Percentiles rank a stretch among this genome's conserved stretches.
Evolutionary conservation across 208 protist genomes (phyloP).

Genomic region (Polymyxa betae): DNA sequence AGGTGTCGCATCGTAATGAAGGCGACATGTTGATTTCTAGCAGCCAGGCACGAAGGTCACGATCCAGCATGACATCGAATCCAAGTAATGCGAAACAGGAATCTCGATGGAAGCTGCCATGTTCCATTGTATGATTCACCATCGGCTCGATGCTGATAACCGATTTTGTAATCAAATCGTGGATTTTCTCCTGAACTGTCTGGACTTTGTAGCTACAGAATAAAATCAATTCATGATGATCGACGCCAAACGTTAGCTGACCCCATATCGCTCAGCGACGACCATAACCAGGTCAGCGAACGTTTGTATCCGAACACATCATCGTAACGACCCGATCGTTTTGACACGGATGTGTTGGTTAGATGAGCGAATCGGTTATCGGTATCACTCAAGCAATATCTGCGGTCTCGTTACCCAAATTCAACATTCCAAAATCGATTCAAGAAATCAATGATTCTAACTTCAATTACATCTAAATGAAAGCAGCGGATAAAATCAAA

Average conservation of each 20-base stretch:
- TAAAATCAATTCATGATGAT: neutral
- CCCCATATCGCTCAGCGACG: neutral
- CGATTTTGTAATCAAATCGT: constrained; percentile 58
- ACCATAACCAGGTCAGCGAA: constrained; percentile 45
- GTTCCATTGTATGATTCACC: constrained; percentile 11
- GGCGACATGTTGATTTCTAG: constrained; percentile 65
- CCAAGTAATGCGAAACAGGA: constrained; percentile 51
- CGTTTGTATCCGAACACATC: constrained; percentile 61
- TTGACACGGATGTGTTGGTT: constrained; percentile 96
- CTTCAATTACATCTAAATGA: no score
- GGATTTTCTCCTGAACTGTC: neutral
- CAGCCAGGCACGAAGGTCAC: constrained; percentile 58
- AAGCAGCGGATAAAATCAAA: constrained; percentile 13
- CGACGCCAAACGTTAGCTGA: constrained; percentile 45
- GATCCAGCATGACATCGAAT: constrained; percentile 66
- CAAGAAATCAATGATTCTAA: neutral
- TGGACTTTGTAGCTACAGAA: constrained; percentile 13
- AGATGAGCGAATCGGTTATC: constrained; percentile 88
- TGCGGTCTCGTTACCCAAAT: no score
- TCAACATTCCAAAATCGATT: neutral
- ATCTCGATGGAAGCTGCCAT: neutral
- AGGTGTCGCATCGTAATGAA: constrained; percentile 80
- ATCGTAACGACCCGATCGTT: constrained; percentile 70
- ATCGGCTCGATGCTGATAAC: constrained; percentile 58
- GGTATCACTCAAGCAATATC: constrained; percentile 70